Evolutionary conservation across 306 rosid genomes (phyloP).

Genomic region (Prunus persica): Prunus_persica_NCBIv2 NC_034014.1:5468001-5468500

Average conservation of each 20-base stretch:
- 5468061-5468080: constrained; percentile 31
- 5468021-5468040: constrained; percentile 25
- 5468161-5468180: constrained; percentile 39
- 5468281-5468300: constrained; percentile 19
- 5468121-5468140: constrained; percentile 55
- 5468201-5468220: constrained; percentile 55
- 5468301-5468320: constrained; percentile 10
- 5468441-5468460: not conserved
- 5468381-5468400: not conserved
- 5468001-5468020: constrained; percentile 21
- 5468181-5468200: constrained; percentile 46
- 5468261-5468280: constrained; percentile 41
- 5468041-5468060: constrained; percentile 22
- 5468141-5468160: constrained; percentile 34
- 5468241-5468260: constrained; percentile 31
- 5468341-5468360: too few species aligned
- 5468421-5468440: not conserved
- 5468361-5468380: not conserved
- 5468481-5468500: too few species aligned
- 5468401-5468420: not conserved
- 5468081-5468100: constrained; percentile 44
- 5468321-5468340: not conserved
- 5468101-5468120: constrained; percentile 36
- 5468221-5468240: constrained; percentile 62
- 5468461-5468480: too few species aligned